Evolutionary conservation across 768 basidiomycete genomes (phyloP), one percentile per base, ranked within the genome.

Genomic region (Pleurotus cornucopiae): DNA sequence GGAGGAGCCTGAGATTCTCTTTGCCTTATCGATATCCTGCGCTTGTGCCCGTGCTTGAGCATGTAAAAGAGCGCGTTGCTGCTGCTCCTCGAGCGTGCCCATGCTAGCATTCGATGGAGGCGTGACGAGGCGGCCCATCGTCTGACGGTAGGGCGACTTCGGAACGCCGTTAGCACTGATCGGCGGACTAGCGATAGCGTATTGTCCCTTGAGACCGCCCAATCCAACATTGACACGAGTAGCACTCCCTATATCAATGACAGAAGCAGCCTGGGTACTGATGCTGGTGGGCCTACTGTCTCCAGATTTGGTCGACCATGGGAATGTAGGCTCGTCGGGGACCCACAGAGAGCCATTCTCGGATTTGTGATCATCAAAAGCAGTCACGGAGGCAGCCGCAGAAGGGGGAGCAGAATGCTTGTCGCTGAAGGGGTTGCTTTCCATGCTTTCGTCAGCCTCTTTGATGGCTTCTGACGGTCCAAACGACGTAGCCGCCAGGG

Each of bases 401-500:
- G 71, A 63, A 16, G 79, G 72, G 41, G 79, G 75, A 18, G 68
- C 57, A 55, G 70, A 71, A 49, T 82, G 80, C 49, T 76, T 73
- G 61, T 91, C 89, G 21, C 78, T 75, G 66, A 90, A 91, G 4
- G 89, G 89, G 72, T 91, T 55, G 2, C 60, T 58, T 58, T 80
- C 80, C n/a, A 71, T 73, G 16, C 75, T 69, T 57, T 84, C 76
- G 55, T 88, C 85, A 3, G 61, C 69, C 66, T 89, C 86, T 6
- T 68, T 73, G 13, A 82, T 67, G 21, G 87, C 67, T 63, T 90
- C 89, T 37, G 76, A 73, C 1, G 88, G 88, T 14, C 84, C 86
- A 66, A 90, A 91, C 4, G 88, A 87, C 9, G 79, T 79, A 2
- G 80, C 73, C 11, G 89, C 87, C 46, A 91, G 73, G 9, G 89